Percentiles rank a stretch among this genome's conserved stretches.
Conservation (phyloP, 2,329 filamentous ascomycete species). For the Monosporascus cannonballus region DNA sequence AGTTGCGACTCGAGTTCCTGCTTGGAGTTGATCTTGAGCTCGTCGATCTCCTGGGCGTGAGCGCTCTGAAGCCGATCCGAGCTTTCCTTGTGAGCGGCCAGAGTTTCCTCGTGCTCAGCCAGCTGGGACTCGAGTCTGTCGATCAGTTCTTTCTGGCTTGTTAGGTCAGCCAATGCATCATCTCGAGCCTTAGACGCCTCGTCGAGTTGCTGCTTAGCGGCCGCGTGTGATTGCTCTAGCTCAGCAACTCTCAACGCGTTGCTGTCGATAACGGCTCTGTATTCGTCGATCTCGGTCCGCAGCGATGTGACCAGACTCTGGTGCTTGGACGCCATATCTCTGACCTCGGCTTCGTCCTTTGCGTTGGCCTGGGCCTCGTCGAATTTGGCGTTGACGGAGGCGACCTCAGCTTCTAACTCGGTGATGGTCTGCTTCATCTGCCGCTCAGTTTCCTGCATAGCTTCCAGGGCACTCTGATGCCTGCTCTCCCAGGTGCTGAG, state of each 20-base stretch:
- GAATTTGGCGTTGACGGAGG: conserved; percentile 47
- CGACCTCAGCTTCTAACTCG: conserved; percentile 60
- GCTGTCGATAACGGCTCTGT: conserved; percentile 65
- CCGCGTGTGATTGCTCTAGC: conserved; percentile 66
- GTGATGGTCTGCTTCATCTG: conserved; percentile 66
- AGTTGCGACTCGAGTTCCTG: conserved; percentile 53
- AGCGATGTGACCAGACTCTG: conserved; percentile 55
- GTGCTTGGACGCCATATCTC: conserved; percentile 48
- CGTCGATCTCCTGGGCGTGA: conserved; percentile 45
- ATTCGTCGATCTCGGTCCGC: conserved; percentile 71
- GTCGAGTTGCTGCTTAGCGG: conserved; percentile 61
- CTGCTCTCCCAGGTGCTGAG: conserved; percentile 69
- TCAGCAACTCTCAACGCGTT: conserved; percentile 66
- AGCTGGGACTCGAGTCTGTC: conserved; percentile 53
- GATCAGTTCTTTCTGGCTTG: conserved; percentile 42
- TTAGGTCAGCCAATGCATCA: conserved; percentile 37
- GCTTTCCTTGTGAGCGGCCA: conserved; percentile 48
- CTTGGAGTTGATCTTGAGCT: conserved; percentile 42
- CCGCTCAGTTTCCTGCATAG: conserved; percentile 66
- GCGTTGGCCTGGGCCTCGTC: conserved; percentile 35
- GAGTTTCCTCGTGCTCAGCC: conserved; percentile 49
- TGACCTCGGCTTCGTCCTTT: conserved; percentile 36
- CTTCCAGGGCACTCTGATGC: conserved; percentile 64
- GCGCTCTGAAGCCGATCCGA: conserved; percentile 42
- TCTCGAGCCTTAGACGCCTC: conserved; percentile 57